Base-by-base conservation (phyloP, 2,329 filamentous ascomycete species). In the Aphanoascus verrucosus region DNA sequence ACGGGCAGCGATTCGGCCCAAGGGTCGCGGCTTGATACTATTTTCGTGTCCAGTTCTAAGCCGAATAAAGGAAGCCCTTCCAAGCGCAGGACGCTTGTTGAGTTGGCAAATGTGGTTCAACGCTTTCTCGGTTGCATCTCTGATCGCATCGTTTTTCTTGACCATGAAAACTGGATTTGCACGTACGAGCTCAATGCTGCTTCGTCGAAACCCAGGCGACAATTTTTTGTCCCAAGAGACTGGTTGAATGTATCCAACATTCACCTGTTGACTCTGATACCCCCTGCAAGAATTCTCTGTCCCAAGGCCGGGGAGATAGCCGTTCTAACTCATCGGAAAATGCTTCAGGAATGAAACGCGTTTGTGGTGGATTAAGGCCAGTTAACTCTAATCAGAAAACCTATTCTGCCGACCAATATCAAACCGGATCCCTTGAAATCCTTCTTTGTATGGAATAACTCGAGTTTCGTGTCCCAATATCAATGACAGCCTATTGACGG, bases 211-310 rank as follows among this genome's bases (percentile, higher is more conserved):
- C 54, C 56, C 34, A 56, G 55, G 43, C 45, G 51, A 43, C 59
- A 65, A 48, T 64, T 63, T 52, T 64, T 64, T 54, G 49, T 65
- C 19, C 63, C 62, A 3, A 55, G 57, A 19, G 62, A 66, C 55
- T 67, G 64, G 64, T 47, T 65, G 6, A 59, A 58, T 37, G 44
- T 56, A 40, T 60, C 61, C 7, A 48, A 49, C 15, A 45, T 64
- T 28, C 44, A 59, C 15, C 49, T 64, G 41, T 51, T 60, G 11
- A 53, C 35, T 19, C 32, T 65, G 35, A 58, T 54, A 9, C 20
- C 20, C 7, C 11, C 45, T 1, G 55, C 60, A 19, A 62, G 61
- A 5, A 56, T 55, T n/a, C 49, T 64, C 4, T 65, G 60, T 54
- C 64, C 63, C 1, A 57, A 57, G 42, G 61, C 62, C 47, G 63